These are phyloP conservation scores for Paracorniculantispora psalliotae DNA, from an alignment of 2,329 filamentous ascomycete species.

Conservation along the genomic window DNA sequence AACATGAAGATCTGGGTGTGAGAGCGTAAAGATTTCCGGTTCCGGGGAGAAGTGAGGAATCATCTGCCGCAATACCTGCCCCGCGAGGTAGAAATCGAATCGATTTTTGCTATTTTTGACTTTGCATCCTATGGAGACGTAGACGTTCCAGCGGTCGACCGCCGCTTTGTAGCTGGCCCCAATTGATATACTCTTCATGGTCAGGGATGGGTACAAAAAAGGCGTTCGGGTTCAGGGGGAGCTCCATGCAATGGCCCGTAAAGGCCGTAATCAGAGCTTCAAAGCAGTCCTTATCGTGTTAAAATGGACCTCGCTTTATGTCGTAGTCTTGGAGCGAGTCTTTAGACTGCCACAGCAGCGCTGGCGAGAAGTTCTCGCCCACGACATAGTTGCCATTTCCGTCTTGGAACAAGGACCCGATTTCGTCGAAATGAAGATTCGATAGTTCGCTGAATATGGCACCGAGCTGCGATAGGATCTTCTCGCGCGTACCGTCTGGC, in stretches of 20 bases:
- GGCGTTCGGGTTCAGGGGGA: slow-evolving; percentile 21
- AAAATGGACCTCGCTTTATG: slow-evolving; percentile 24
- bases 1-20: slow-evolving; percentile 22
- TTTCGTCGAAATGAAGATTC: slow-evolving; percentile 18
- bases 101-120: slow-evolving; percentile 23
- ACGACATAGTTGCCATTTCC: slow-evolving; percentile 14
- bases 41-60: slow-evolving; percentile 17
- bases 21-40: slow-evolving; percentile 14
- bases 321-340: slow-evolving; percentile 17
- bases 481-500: slow-evolving; percentile 15
- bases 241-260: slow-evolving; percentile 21
- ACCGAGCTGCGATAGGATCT: slow-evolving; percentile 20
- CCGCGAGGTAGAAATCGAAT: slow-evolving; percentile 12
- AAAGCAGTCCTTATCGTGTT: slow-evolving; percentile 21
- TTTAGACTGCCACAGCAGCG: slow-evolving; percentile 20
- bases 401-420: slow-evolving; percentile 21
- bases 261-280: slow-evolving; percentile 22
- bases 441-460: slow-evolving; percentile 17
- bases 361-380: slow-evolving; percentile 21
- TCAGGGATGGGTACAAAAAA: slow-evolving; percentile 27
- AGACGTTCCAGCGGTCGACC: slow-evolving; percentile 15
- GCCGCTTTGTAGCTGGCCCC: slow-evolving; percentile 17
- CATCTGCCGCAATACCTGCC: slow-evolving; percentile 22
- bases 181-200: slow-evolving; percentile 18
- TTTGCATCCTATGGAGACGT: slow-evolving; percentile 20